phyloP scores from a whole-genome alignment of 495 filamentous ascomycete genomes.

The Pseudomonodictys pantanalensis region DNA sequence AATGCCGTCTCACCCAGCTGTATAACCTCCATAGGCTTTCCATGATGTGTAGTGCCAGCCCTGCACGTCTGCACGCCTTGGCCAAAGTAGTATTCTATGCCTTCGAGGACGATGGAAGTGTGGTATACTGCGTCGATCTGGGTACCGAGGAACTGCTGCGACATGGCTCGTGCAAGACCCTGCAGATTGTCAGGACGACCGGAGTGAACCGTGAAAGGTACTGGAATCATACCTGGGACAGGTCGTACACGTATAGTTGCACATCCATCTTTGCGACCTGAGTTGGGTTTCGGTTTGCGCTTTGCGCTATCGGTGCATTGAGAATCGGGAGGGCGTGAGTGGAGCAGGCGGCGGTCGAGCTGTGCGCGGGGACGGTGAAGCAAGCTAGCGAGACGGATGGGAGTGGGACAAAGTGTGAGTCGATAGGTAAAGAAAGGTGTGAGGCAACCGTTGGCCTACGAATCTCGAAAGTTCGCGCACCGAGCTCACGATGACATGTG shows the following conservation, averaged over 20 bases:
- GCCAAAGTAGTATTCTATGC: conserved; percentile 73
- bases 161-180: conserved; percentile 28
- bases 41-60: conserved; percentile 82
- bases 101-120: conserved; percentile 78
- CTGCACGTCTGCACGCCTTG: conserved; percentile 73
- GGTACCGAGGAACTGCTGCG: conserved; percentile 39
- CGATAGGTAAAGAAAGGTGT: neutral
- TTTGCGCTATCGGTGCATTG: neutral
- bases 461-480: neutral
- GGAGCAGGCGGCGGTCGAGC: too few relatives aligned
- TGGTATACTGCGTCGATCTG: conserved; percentile 81
- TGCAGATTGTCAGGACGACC: conserved; percentile 7
- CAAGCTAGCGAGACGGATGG: too few relatives aligned
- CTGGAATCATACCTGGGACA: conserved; percentile 64
- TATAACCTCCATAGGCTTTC: conserved; percentile 73
- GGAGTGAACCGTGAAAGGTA: conserved; percentile 17
- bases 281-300: neutral
- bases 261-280: conserved; percentile 66
- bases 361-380: neutral
- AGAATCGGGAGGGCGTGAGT: too few relatives aligned
- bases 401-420: too few relatives aligned
- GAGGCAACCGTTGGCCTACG: conserved; percentile 10
- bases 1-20: conserved; percentile 72
- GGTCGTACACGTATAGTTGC: conserved; percentile 88
- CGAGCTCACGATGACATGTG: conserved; percentile 1